Evolutionary conservation across 2,329 filamentous ascomycete species (phyloP), one percentile per base, ranked within the genome.

Genomic region (Leptosphaerulina australis): DNA sequence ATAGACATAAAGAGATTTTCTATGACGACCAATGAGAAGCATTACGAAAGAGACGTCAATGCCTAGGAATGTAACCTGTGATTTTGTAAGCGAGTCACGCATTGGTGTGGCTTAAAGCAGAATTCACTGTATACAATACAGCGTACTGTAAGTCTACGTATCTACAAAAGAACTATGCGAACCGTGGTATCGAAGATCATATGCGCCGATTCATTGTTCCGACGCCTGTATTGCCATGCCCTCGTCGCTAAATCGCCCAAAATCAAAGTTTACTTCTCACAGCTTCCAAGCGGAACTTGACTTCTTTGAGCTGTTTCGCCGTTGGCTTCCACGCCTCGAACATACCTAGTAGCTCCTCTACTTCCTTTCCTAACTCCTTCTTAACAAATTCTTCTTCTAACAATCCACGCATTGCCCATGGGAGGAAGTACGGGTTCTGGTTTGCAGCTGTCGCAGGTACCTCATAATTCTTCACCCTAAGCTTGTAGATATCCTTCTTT

Each of bases 271-370:
- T 95, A 37, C 91, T 96, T 65, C 90, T 83, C 34, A 99, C 90
- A 2, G 88, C 93, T 75, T 97, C 94, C 15, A 99, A 78, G 55
- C 94, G 82, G 73, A 95, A 97, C 73, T 96, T 96, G 36, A 99
- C 92, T 73, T 99, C 94, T 75, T 94, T 96, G 50, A 99, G 76
- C 33, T 89, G 89, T 76, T 97, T 99, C 6, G 87, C 96, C 0
- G 80, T 81, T 0, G 94, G 94, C 67, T 88, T 92, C 94, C 94
- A 99, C 44, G 90, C 85, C 69, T 97, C 92, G 72, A 97, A 99
- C 71, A 96, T 86, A 52, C 79, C 80, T n/a, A 99, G 77, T 40
- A 99, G 74, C 66, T 91, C 83, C 53, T 83, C 83, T 5, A 90
- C 91, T 74, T 99, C 94, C 1, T 81, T 75, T 24, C 84, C 84